phyloP scores from a whole-genome alignment of 2,329 filamentous ascomycete species.

The Xylariaceae sp. region DNA sequence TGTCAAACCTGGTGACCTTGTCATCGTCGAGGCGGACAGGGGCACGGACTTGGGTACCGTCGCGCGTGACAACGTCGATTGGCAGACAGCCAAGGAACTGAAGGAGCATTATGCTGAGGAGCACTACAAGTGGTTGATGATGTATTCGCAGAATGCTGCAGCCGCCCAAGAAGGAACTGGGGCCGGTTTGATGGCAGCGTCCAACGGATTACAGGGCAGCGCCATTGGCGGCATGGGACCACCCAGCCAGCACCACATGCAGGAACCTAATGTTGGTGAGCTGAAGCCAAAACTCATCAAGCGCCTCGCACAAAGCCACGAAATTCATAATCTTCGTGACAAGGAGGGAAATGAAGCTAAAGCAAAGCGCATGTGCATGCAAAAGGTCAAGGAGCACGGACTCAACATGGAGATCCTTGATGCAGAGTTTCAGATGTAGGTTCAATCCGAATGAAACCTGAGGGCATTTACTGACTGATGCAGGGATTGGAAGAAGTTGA shows the following conservation, averaged over 20 bases:
- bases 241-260: constrained; percentile 66
- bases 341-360: constrained; percentile 98
- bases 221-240: constrained; percentile 76
- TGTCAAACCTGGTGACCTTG: constrained; percentile 85
- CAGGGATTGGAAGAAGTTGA: constrained; percentile 98
- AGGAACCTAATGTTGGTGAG: constrained; percentile 67
- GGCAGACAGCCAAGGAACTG: constrained; percentile 79
- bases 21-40: constrained; percentile 96
- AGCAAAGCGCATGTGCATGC: constrained; percentile 92
- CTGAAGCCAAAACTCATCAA: constrained; percentile 97
- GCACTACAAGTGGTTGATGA: constrained; percentile 98
- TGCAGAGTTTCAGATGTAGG: constrained; percentile 97
- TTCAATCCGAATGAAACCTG: neutral
- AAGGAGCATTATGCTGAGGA: constrained; percentile 92
- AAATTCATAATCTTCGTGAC: constrained; percentile 82
- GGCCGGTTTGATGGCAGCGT: constrained; percentile 58
- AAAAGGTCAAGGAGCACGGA: constrained; percentile 91
- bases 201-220: constrained; percentile 62
- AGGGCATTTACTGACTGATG: constrained; percentile 17
- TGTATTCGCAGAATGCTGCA: constrained; percentile 83
- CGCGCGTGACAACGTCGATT: constrained; percentile 79
- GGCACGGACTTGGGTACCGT: constrained; percentile 95
- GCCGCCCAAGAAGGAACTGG: constrained; percentile 54
- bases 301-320: constrained; percentile 84
- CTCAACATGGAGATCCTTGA: constrained; percentile 98